Evolutionary conservation across 495 filamentous ascomycete genomes (phyloP).

Genomic region (Tuber microsphaerosporum): DNA sequence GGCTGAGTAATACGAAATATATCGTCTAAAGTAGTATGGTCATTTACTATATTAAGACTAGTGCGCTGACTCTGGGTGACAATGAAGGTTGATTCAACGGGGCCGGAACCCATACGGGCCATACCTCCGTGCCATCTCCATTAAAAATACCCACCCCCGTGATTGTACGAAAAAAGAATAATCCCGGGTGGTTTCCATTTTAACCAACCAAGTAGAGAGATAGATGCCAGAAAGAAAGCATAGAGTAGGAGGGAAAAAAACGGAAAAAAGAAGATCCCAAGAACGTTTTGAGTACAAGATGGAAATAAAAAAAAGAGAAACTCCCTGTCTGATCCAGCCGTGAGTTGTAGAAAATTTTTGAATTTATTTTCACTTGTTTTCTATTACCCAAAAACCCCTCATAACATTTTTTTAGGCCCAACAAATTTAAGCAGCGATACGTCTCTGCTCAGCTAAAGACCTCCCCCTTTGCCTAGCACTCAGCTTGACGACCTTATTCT

Average conservation of each 20-base stretch:
- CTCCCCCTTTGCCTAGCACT: conserved; percentile 82
- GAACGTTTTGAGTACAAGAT: neutral
- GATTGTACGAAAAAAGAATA: neutral
- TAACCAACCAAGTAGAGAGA: neutral
- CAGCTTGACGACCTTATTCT: conserved; percentile 57
- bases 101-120: no score
- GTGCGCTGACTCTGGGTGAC: no score
- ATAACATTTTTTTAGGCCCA: conserved; percentile 51
- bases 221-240: neutral
- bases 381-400: conserved; percentile 5
- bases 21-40: no score
- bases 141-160: neutral
- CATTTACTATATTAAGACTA: no score
- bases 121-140: neutral
- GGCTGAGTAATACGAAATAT: no score
- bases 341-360: conserved; percentile 15
- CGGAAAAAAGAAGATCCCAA: neutral
- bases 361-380: conserved; percentile 24
- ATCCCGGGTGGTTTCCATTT: neutral
- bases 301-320: neutral
- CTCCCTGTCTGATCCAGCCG: neutral
- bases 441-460: conserved; percentile 58
- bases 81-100: no score
- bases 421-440: conserved; percentile 58
- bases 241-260: neutral